phyloP scores from a whole-genome alignment of 495 filamentous ascomycete species.

The Evansstolkia leycettana region DNA sequence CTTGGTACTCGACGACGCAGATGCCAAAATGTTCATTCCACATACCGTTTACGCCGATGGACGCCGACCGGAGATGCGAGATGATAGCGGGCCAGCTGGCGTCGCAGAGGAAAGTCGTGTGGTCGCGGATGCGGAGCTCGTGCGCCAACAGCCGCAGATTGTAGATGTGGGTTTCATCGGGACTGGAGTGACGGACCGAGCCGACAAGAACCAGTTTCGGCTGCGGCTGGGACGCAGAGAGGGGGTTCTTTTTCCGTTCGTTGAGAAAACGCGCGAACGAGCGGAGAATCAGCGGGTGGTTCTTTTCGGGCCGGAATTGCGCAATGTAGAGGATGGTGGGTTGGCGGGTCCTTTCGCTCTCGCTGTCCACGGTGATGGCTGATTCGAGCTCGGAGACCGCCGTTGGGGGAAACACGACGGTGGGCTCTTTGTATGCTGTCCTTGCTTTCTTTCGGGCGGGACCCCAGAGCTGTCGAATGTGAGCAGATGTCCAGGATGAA shows the following conservation, averaged over 20 bases:
- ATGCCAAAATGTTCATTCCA: slow-evolving; percentile 99
- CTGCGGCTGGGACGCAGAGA: slow-evolving; percentile 8
- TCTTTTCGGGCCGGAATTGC: slow-evolving; percentile 95
- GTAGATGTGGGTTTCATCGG: slow-evolving; percentile 81
- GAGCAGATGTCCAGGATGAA: slow-evolving; percentile 80
- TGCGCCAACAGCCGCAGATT: slow-evolving; percentile 78
- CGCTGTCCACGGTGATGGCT: slow-evolving; percentile 52
- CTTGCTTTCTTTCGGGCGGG: slow-evolving; percentile 29
- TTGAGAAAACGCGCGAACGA: slow-evolving; percentile 66
- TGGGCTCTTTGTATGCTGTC: slow-evolving; percentile 23
- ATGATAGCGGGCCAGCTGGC: slow-evolving; percentile 79
- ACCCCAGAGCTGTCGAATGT: slow-evolving; percentile 75
- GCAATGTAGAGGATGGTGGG: slow-evolving; percentile 79
- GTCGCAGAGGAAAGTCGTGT: slow-evolving; percentile 78
- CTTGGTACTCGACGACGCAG: slow-evolving; percentile 96
- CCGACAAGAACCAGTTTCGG: slow-evolving; percentile 70
- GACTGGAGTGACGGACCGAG: slow-evolving; percentile 64
- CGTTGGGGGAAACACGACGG: slow-evolving; percentile 82
- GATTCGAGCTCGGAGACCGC: slow-evolving; percentile 71
- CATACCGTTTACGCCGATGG: slow-evolving; percentile 90
- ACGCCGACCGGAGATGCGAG: slow-evolving; percentile 57
- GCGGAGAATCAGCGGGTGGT: slow-evolving; percentile 71
- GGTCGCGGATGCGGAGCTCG: slow-evolving; percentile 72
- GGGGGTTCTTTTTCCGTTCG: slow-evolving; percentile 35
- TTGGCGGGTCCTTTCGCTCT: slow-evolving; percentile 54